Evolutionary conservation across 768 basidiomycete species (phyloP).

Genomic region (Hemileccinum rubropunctum): DNA sequence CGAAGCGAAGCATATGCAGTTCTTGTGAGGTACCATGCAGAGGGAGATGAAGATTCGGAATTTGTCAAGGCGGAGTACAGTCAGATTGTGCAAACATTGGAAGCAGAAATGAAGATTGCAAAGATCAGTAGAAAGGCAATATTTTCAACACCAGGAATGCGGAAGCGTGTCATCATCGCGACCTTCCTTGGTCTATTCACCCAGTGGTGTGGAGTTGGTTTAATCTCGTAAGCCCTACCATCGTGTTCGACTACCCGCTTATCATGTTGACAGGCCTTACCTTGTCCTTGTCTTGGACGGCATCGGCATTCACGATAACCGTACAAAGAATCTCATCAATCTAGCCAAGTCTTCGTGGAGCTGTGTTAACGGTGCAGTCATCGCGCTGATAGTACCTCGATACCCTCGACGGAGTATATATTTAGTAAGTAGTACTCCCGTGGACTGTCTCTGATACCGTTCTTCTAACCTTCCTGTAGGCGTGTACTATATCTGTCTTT

Average conservation of each 20-base stretch:
- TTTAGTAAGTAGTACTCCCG: no score
- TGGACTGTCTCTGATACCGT: no score
- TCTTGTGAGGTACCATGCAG: constrained; percentile 53
- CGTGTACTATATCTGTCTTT: no score
- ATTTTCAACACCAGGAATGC: no score
- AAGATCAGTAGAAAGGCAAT: background rate
- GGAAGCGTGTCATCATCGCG: no score
- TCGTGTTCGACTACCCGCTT: no score
- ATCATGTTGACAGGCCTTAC: background rate
- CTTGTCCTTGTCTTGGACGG: constrained; percentile 14
- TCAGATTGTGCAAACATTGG: constrained; percentile 56
- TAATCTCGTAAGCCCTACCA: constrained; percentile 3
- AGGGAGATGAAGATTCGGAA: no score
- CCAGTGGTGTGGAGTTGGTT: constrained; percentile 14
- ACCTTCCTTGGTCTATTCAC: constrained; percentile 9
- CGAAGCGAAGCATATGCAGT: constrained; percentile 45
- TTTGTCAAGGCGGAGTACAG: no score
- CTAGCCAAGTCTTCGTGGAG: constrained; percentile 12
- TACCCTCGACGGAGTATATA: no score
- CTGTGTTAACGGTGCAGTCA: constrained; percentile 2
- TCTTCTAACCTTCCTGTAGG: no score
- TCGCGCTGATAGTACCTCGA: constrained; percentile 6
- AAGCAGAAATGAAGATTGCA: constrained; percentile 17
- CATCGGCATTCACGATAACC: no score
- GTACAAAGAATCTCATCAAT: constrained; percentile 17